Percentiles rank a stretch among this genome's conserved stretches.
Conservation (phyloP, 306 rosid species). For the Calophaca sinica region DNA sequence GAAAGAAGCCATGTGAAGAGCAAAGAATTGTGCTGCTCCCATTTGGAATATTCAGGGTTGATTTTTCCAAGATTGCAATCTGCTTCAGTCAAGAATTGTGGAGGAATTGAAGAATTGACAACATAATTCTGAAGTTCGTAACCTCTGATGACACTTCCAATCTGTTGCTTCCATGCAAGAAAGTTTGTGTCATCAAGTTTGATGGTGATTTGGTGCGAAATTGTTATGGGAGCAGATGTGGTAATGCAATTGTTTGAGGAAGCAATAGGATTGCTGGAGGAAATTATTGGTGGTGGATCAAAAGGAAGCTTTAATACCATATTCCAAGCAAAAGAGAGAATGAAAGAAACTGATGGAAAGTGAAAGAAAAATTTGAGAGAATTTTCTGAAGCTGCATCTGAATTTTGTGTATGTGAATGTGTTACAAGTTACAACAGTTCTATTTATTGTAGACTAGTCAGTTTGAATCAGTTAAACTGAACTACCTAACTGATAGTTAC, state of each 20-base stretch:
- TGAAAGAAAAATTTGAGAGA: not conserved
- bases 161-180: not conserved
- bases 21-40: not conserved
- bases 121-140: not conserved
- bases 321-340: not conserved
- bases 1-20: conserved; percentile 1
- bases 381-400: not conserved
- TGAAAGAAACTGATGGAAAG: conserved; percentile 1
- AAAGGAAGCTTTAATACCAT: not conserved
- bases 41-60: not conserved
- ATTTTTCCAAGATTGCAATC: not conserved
- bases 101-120: not conserved
- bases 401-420: not conserved
- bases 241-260: not conserved
- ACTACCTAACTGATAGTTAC: not conserved
- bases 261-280: not conserved
- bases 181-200: not conserved
- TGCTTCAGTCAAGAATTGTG: not conserved
- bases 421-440: conserved; percentile 10
- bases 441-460: not conserved
- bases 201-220: not conserved
- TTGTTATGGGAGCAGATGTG: not conserved
- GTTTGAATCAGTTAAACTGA: conserved; percentile 4
- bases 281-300: not conserved
- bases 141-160: not conserved